A percentile compares a stretch with the other conserved stretches of the same genome.
phyloP scores from a whole-genome alignment of 306 rosid genomes.

The Dicorynia guianensis region DNA sequence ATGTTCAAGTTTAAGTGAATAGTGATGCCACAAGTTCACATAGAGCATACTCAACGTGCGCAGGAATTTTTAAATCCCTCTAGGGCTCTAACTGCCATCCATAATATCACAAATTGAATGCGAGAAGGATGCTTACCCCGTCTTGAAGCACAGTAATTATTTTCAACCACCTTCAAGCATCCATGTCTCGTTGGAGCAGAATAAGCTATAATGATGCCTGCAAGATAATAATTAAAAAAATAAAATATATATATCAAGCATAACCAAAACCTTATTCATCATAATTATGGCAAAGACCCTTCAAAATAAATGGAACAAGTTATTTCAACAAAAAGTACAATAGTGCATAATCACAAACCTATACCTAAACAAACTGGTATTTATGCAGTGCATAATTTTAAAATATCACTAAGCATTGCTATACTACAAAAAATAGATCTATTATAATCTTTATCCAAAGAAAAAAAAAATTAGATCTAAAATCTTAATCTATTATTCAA shows the following conservation, averaged over 20 bases:
- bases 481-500: background rate
- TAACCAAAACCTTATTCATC: constrained; percentile 14
- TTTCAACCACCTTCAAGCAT: constrained; percentile 92
- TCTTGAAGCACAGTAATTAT: constrained; percentile 90
- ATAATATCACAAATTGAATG: background rate
- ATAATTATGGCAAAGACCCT: constrained; percentile 23
- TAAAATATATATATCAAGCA: constrained; percentile 36
- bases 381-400: constrained; percentile 9
- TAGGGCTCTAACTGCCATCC: background rate
- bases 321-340: background rate
- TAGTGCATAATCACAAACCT: background rate
- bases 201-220: constrained; percentile 84
- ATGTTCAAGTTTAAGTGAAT: background rate
- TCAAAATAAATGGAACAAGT: constrained; percentile 22
- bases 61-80: constrained; percentile 1
- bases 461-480: no score
- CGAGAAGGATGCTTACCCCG: constrained; percentile 63
- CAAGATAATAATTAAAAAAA: constrained; percentile 41
- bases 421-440: constrained; percentile 16
- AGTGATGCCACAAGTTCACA: constrained; percentile 18
- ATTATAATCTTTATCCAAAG: background rate
- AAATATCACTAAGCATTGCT: background rate
- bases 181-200: constrained; percentile 89
- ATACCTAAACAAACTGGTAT: constrained; percentile 8
- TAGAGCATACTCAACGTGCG: background rate